Evolutionary conservation across 75 land plant species (phyloP).

Genomic region (Chamaecyparis obtusa): DNA sequence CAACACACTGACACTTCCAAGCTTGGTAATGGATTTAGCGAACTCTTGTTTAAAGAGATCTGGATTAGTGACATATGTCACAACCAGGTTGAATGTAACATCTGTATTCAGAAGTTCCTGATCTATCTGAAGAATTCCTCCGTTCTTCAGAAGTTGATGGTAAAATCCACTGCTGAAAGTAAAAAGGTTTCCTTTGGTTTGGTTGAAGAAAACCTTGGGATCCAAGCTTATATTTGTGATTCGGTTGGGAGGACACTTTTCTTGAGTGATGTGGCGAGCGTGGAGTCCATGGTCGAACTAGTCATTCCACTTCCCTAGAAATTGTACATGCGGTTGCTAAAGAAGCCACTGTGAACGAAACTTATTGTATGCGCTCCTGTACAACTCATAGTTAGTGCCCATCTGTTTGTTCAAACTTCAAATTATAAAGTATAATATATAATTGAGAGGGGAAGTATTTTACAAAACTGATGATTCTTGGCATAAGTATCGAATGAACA

Average conservation of each 20-base stretch:
- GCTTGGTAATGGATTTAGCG: slow-evolving; percentile 24
- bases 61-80: not conserved
- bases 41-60: slow-evolving; percentile 6
- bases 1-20: slow-evolving; percentile 20
- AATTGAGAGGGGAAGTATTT: too few species aligned
- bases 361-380: slow-evolving; percentile 37
- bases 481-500: too few species aligned
- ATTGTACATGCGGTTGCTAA: slow-evolving; percentile 23
- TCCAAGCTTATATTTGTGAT: slow-evolving; percentile 5
- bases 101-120: slow-evolving; percentile 21
- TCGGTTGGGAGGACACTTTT: slow-evolving; percentile 12
- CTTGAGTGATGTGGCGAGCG: not conserved
- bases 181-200: not conserved
- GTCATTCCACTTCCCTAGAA: slow-evolving; percentile 19
- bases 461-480: too few species aligned
- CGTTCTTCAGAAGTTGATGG: slow-evolving; percentile 11
- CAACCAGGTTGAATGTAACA: slow-evolving; percentile 2
- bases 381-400: not conserved
- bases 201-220: slow-evolving; percentile 17
- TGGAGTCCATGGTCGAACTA: slow-evolving; percentile 16
- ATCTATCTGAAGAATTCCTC: slow-evolving; percentile 26
- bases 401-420: not conserved
- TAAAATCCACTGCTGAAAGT: slow-evolving; percentile 14
- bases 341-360: slow-evolving; percentile 26
- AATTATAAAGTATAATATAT: too few species aligned